A percentile compares a stretch with the other conserved stretches of the same genome.
phyloP scores from a whole-genome alignment of 208 protist genomes.

The Trypanosoma brucei region DNA sequence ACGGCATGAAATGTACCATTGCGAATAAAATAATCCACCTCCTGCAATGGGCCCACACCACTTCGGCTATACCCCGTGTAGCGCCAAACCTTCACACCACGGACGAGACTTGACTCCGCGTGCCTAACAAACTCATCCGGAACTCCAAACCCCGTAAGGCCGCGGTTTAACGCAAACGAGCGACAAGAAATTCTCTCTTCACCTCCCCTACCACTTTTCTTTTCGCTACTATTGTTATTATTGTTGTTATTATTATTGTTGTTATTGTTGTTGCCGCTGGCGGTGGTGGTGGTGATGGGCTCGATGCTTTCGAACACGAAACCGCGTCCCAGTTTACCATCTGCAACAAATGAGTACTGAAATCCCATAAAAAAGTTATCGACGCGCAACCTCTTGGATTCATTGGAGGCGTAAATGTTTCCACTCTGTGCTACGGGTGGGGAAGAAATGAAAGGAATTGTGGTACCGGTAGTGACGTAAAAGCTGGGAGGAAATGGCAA shows the following conservation, averaged over 20 bases:
- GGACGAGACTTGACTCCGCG: constrained; percentile 28
- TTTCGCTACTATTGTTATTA: background rate
- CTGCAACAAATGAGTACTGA: constrained; percentile 25
- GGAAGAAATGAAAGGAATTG: constrained; percentile 22
- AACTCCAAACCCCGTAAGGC: constrained; percentile 33
- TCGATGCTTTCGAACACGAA: constrained; percentile 20
- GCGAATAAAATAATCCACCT: constrained; percentile 46
- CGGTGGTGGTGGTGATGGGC: background rate
- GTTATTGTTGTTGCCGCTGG: background rate
- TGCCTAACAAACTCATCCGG: constrained; percentile 27
- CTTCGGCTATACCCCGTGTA: constrained; percentile 41
- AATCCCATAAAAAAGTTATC: constrained; percentile 33
- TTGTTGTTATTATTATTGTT: too few relatives aligned
- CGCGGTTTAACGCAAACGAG: constrained; percentile 20
- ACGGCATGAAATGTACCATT: constrained; percentile 8
- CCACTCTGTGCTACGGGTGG: constrained; percentile 29
- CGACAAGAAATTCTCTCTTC: constrained; percentile 16
- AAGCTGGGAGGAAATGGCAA: constrained; percentile 29
- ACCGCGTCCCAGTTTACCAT: constrained; percentile 9
- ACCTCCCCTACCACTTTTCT: background rate
- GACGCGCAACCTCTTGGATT: constrained; percentile 21
- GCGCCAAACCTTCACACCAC: constrained; percentile 38
- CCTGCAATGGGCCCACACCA: constrained; percentile 27
- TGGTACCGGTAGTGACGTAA: constrained; percentile 31
- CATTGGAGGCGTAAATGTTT: constrained; percentile 22